Base-by-base conservation (phyloP, 2,329 filamentous ascomycete species). In the Thielaviopsis punctulata region DNA sequence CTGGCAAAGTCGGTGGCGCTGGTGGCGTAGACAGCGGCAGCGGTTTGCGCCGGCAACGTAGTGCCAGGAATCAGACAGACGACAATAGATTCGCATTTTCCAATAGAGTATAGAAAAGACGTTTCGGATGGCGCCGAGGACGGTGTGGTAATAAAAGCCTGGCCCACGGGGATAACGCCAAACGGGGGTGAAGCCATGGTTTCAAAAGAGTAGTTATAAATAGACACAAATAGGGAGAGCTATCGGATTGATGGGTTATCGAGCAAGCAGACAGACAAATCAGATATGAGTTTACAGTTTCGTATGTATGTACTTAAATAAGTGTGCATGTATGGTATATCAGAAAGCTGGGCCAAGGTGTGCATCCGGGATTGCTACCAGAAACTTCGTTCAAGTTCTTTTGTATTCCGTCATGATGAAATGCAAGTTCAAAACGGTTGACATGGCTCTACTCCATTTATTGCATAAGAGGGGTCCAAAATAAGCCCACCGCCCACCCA, bases 11-110 rank as follows among this genome's bases (percentile, higher is more conserved):
- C 51, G 67, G 63, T 41, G 53, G 69, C 55, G 2, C 89, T 71
- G 49, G 71, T 83, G 47, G 94, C 76, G 68, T 95, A 96, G 57
- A 98, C 90, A 46, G 88, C 86, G 13, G 89, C 92, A 4, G 87
- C 90, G 19, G 84, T 84, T 59, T 79, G 76, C 3, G 76, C 71
- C 0, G 89, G 89, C 0, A 98, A 73, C 9, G 74, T 66, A 9
- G 83, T 73, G 44, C 82, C 84, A 0, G 92, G 93, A 1, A 95
- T 77, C 33, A 95, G 73, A 69, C 96, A 94, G 53, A 96, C 80
- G 60, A 88, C 84, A 52, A 96, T 76, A 27, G 48, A 51, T 64
- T 96, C 88, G 15, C 83, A 80, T 59, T 56, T n/a, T 66, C 58
- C 12, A 68, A 65, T 2, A 77, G 67, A 48, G 67, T 66, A 65